Conservation (phyloP, 352 stramenopile genomes). For the Phytophthora ramorum region DNA sequence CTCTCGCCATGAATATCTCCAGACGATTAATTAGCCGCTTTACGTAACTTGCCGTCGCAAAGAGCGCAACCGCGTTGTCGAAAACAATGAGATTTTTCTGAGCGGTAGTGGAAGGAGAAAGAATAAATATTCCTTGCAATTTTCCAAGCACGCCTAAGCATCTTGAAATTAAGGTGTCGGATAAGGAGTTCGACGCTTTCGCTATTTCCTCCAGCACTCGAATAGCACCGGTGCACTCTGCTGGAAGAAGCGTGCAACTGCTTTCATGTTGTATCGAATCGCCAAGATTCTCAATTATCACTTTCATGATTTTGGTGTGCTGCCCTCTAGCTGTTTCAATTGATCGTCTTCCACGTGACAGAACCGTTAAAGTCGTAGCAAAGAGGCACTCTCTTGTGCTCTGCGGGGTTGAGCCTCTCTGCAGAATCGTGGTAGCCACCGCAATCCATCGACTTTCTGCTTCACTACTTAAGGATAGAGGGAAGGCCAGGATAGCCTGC, state of each 20-base stretch:
- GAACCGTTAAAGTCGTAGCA: slow-evolving; percentile 18
- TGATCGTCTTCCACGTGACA: slow-evolving; percentile 17
- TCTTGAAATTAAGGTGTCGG: slow-evolving; percentile 28
- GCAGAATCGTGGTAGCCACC: slow-evolving; percentile 22
- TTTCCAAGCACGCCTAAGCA: slow-evolving; percentile 27
- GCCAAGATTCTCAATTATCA: slow-evolving; percentile 21
- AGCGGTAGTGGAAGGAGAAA: slow-evolving; percentile 20
- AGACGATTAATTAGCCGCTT: slow-evolving; percentile 17
- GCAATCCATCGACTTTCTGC: slow-evolving; percentile 30
- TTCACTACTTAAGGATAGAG: slow-evolving; percentile 11
- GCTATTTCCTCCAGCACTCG: slow-evolving; percentile 26
- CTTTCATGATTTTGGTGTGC: slow-evolving; percentile 32
- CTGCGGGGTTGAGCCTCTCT: slow-evolving; percentile 13
- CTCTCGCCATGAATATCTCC: slow-evolving; percentile 5
- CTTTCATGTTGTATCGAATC: slow-evolving; percentile 23
- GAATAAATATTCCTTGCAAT: slow-evolving; percentile 20
- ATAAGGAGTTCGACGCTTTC: slow-evolving; percentile 13
- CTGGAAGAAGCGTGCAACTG: slow-evolving; percentile 18
- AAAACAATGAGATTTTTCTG: slow-evolving; percentile 10
- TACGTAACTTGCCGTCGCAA: slow-evolving; percentile 18
- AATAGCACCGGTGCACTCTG: slow-evolving; percentile 24
- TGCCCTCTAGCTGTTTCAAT: slow-evolving; percentile 6
- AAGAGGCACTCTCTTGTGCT: slow-evolving; percentile 19
- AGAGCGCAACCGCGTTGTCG: slow-evolving; percentile 15
- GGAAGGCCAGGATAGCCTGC: slow-evolving; percentile 16